A percentile compares a stretch with the other conserved stretches of the same genome.
These are phyloP conservation scores for Darksidea phi DNA, from an alignment of 495 filamentous ascomycete genomes.

Conservation along the genomic window DNA sequence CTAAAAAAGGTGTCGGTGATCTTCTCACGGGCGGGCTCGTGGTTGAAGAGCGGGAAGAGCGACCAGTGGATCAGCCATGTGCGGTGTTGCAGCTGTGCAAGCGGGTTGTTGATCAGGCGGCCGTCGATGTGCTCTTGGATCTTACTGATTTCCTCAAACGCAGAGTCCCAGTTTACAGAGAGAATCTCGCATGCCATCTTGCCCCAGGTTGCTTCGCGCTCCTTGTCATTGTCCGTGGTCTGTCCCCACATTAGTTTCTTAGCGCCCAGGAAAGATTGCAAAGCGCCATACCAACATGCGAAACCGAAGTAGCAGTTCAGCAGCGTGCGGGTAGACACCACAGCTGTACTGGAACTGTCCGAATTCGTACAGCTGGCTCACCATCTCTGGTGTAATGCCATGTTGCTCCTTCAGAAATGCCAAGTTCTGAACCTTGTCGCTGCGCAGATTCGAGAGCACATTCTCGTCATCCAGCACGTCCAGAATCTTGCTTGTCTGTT, in stretches of 20 bases:
- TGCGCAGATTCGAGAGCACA: constrained; percentile 81
- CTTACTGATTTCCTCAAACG: constrained; percentile 93
- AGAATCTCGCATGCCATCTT: constrained; percentile 93
- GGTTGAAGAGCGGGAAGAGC: constrained; percentile 98
- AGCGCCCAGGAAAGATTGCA: not conserved
- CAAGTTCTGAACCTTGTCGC: constrained; percentile 96
- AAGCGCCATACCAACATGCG: constrained; percentile 64
- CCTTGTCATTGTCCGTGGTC: constrained; percentile 96
- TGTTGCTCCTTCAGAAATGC: constrained; percentile 93
- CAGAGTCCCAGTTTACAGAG: constrained; percentile 86
- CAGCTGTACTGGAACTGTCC: constrained; percentile 96
- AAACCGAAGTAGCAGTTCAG: constrained; percentile 91
- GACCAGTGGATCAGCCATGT: constrained; percentile 98
- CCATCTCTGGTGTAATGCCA: constrained; percentile 88
- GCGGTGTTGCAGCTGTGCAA: constrained; percentile 89
- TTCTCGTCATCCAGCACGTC: constrained; percentile 81
- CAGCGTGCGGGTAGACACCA: constrained; percentile 83
- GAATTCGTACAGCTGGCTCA: constrained; percentile 88
- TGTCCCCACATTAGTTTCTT: constrained; percentile 26
- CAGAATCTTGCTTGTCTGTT: constrained; percentile 80
- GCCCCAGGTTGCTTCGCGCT: constrained; percentile 91
- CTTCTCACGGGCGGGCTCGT: constrained; percentile 83
- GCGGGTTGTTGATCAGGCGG: constrained; percentile 89
- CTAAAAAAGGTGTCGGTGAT: constrained; percentile 96
- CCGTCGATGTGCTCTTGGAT: constrained; percentile 88